Conservation (phyloP, 1,284 basidiomycete species). For the Leccinum cinnamomeum region DNA sequence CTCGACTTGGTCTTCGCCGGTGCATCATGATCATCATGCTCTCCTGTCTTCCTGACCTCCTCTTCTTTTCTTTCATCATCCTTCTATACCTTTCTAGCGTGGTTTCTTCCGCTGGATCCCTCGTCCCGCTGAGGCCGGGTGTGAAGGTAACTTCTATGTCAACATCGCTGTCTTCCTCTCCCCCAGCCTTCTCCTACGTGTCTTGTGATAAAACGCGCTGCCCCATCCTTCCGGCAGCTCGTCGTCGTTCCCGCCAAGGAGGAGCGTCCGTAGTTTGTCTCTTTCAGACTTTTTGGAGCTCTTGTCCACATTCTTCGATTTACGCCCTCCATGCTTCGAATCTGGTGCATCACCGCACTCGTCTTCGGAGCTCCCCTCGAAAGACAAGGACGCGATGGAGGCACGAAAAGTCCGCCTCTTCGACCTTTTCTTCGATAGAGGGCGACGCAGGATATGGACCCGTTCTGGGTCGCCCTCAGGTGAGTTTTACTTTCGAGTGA, state of each 20-base stretch:
- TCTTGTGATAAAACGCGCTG: conserved; percentile 32
- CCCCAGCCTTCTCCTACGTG: too few species aligned
- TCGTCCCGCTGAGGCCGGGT: too few species aligned
- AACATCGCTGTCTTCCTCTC: too few species aligned
- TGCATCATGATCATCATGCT: conserved; percentile 26
- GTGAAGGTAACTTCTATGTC: too few species aligned
- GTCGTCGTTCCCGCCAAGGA: conserved; percentile 57
- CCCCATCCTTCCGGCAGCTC: conserved; percentile 83
- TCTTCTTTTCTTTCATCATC: conserved; percentile 65
- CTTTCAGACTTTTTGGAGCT: conserved; percentile 45
- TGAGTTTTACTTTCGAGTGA: conserved; percentile 96
- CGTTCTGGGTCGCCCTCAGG: conserved; percentile 96
- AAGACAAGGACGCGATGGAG: conserved; percentile 78
- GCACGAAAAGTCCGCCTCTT: conserved; percentile 84
- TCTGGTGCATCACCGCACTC: conserved; percentile 17
- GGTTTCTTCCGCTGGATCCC: too few species aligned
- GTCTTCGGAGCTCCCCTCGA: conserved; percentile 48
- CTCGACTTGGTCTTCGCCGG: conserved; percentile 28
- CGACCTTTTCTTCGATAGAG: conserved; percentile 80
- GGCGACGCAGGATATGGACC: conserved; percentile 74
- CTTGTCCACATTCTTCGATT: too few species aligned
- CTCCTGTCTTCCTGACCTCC: conserved; percentile 42
- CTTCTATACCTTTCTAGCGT: conserved; percentile 55
- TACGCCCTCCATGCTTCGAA: neutral
- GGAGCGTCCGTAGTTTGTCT: conserved; percentile 68